Conservation (phyloP, 441 rosid genomes). For the Sinapis alba region DNA sequence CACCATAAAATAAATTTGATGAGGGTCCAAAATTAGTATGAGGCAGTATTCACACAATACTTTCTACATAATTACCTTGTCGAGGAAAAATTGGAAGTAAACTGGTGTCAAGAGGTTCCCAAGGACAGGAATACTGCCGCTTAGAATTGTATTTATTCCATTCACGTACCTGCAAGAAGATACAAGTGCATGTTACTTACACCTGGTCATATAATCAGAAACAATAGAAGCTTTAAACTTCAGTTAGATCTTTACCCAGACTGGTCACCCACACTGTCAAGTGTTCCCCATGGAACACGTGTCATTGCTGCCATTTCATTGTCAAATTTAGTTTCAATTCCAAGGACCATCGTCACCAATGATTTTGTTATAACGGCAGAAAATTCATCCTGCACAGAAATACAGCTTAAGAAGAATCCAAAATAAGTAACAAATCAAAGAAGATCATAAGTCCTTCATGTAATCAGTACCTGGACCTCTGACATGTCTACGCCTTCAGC, state of each 20-base stretch:
- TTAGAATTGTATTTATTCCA: slow-evolving; percentile 78
- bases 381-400: slow-evolving; percentile 86
- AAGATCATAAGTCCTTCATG: slow-evolving; percentile 26
- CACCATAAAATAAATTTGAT: not conserved
- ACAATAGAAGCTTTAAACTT: slow-evolving; percentile 5
- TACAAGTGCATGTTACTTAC: slow-evolving; percentile 16
- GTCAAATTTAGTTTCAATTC: slow-evolving; percentile 97
- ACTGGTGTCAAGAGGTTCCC: slow-evolving; percentile 90
- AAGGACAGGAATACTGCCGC: slow-evolving; percentile 78
- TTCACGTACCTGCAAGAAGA: slow-evolving; percentile 83
- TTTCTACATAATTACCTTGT: slow-evolving; percentile 65
- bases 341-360: slow-evolving; percentile 87
- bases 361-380: slow-evolving; percentile 93
- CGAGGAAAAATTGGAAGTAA: slow-evolving; percentile 94
- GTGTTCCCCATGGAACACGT: slow-evolving; percentile 96
- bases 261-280: slow-evolving; percentile 99
- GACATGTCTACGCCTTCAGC: slow-evolving; percentile 87
- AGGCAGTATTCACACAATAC: not conserved
- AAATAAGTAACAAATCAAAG: slow-evolving; percentile 14
- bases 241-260: slow-evolving; percentile 70
- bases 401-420: slow-evolving; percentile 37
- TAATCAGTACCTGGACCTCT: slow-evolving; percentile 73
- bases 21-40: not conserved
- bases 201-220: not conserved
- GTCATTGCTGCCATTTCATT: slow-evolving; percentile 97